These are phyloP conservation scores for Ramularia endophylla DNA, from an alignment of 2,329 filamentous ascomycete species.

Conservation along the genomic window DNA sequence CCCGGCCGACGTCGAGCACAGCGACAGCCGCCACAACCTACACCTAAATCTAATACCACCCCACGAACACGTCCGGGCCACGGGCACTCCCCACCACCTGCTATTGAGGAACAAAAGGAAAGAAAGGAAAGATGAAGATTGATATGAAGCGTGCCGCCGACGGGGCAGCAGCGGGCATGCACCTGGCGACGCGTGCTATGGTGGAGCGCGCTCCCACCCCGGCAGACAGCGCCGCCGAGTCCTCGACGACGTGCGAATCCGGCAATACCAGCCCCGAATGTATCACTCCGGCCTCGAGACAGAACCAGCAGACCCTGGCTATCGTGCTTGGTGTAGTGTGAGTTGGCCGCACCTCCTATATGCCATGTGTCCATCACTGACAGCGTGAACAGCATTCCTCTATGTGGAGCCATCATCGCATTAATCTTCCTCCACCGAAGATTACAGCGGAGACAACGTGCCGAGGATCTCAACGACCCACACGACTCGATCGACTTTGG, in stretches of 20 bases:
- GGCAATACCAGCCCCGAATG: constrained; percentile 22
- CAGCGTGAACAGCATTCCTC: constrained; percentile 59
- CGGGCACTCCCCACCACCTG: constrained; percentile 2
- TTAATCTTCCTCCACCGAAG: constrained; percentile 74
- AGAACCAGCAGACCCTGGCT: constrained; percentile 25
- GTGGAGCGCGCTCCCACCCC: constrained; percentile 11
- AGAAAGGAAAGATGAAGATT: constrained; percentile 5
- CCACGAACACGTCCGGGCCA: constrained; percentile 1
- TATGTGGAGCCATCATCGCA: constrained; percentile 60
- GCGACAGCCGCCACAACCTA: too few species aligned
- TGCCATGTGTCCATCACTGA: constrained; percentile 17
- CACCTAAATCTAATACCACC: too few species aligned
- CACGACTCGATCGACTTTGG: constrained; percentile 93
- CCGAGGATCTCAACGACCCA: constrained; percentile 79
- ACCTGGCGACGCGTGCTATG: constrained; percentile 20
- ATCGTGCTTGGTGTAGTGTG: constrained; percentile 32
- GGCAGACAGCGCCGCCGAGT: constrained; percentile 10
- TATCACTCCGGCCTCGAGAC: constrained; percentile 23
- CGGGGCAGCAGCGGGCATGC: constrained; percentile 14
- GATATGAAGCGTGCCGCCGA: constrained; percentile 18
- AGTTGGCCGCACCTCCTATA: constrained; percentile 13
- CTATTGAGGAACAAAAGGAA: constrained; percentile 7
- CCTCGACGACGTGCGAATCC: constrained; percentile 20
- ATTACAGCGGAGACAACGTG: constrained; percentile 62
- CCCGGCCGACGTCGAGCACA: too few species aligned